phyloP scores from a whole-genome alignment of 2,329 filamentous ascomycete species.

The Cladophialophora immunda region DNA sequence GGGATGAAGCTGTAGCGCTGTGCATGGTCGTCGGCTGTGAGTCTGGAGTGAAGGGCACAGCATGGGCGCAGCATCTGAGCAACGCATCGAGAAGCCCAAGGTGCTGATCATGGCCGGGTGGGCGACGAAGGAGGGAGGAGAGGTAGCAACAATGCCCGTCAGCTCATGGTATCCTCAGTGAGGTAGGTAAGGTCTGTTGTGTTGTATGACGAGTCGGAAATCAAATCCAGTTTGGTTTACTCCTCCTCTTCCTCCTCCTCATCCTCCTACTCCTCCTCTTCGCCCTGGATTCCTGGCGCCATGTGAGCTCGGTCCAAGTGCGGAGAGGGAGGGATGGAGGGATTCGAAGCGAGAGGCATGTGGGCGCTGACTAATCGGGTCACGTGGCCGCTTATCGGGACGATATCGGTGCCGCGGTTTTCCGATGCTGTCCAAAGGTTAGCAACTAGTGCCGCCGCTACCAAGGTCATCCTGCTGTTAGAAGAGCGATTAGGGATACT shows the following conservation, averaged over 20 bases:
- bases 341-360: background rate
- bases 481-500: background rate
- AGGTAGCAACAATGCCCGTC: constrained; percentile 6
- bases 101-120: constrained; percentile 24
- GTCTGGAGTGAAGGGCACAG: background rate
- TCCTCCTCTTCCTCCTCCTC: background rate
- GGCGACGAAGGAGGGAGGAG: constrained; percentile 11
- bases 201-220: background rate
- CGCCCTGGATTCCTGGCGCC: background rate
- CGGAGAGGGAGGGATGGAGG: background rate
- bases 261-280: background rate
- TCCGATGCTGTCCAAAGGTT: background rate
- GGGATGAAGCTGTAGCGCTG: background rate
- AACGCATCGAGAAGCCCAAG: constrained; percentile 45
- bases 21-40: background rate
- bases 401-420: too few species aligned
- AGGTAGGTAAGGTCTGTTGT: background rate
- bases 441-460: too few species aligned
- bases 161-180: background rate
- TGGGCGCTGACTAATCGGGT: background rate
- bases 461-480: background rate
- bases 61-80: constrained; percentile 45
- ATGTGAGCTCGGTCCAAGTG: background rate
- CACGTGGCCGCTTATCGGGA: background rate
- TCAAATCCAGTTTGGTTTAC: background rate